Conservation (phyloP, 2,329 filamentous ascomycete species). For the Emericellopsis atlantica region DNA sequence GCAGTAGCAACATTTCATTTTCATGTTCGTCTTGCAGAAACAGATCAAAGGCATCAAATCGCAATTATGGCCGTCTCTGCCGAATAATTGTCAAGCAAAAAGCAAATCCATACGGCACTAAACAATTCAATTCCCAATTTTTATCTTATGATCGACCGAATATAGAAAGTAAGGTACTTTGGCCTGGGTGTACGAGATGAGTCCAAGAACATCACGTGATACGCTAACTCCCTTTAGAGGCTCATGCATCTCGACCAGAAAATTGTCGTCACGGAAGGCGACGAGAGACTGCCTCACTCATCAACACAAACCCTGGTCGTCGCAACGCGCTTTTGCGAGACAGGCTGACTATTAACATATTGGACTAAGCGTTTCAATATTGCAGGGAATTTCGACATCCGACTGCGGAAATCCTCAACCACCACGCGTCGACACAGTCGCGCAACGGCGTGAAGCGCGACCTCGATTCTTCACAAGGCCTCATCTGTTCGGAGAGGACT, state of each 20-base stretch:
- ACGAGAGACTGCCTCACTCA: slow-evolving; percentile 2
- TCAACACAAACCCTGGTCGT: slow-evolving; percentile 14
- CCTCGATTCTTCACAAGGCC: slow-evolving; percentile 7
- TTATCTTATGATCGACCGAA: too few relatives aligned
- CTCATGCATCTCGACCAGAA: slow-evolving; percentile 15
- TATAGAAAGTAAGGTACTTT: too few relatives aligned
- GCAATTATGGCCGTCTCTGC: too few relatives aligned
- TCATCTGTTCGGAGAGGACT: slow-evolving; percentile 12
- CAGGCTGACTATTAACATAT: neutral
- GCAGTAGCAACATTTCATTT: too few relatives aligned
- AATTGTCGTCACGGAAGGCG: slow-evolving; percentile 17
- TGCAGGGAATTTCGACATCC: neutral
- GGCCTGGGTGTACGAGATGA: too few relatives aligned
- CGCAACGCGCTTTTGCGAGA: slow-evolving; percentile 14
- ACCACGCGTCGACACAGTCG: slow-evolving; percentile 17
- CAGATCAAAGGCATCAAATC: too few relatives aligned
- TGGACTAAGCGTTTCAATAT: neutral
- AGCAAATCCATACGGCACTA: too few relatives aligned
- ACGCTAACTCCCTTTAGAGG: slow-evolving; percentile 4
- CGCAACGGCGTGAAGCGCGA: slow-evolving; percentile 20
- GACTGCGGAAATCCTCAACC: slow-evolving; percentile 3
- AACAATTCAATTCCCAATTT: too few relatives aligned
- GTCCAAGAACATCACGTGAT: slow-evolving; percentile 11
- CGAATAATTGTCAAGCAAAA: too few relatives aligned
- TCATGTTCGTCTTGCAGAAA: too few relatives aligned